These are phyloP conservation scores for Cerrena zonata DNA, from an alignment of 1,284 basidiomycete species.

Conservation along the genomic window DNA sequence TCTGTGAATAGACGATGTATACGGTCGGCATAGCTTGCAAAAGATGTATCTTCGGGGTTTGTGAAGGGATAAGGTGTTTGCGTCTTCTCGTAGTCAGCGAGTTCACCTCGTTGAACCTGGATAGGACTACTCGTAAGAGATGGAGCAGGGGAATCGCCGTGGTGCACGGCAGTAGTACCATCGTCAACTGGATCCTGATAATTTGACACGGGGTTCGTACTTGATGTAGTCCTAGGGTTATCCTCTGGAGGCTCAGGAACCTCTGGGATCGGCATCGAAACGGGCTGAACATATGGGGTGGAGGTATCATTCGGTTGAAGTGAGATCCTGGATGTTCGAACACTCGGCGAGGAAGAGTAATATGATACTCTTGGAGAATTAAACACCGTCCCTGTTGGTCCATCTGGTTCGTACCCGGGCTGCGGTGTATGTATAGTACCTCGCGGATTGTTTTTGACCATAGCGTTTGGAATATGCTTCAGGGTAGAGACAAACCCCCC, in stretches of 20 bases:
- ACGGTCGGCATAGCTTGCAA: slow-evolving; percentile 4
- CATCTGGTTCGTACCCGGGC: neutral
- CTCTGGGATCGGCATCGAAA: neutral
- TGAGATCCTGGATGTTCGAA: neutral
- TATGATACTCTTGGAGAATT: slow-evolving; percentile 4
- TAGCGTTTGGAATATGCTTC: slow-evolving; percentile 1
- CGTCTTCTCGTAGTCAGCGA: slow-evolving; percentile 6
- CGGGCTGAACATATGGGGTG: neutral
- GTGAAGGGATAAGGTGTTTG: slow-evolving; percentile 6
- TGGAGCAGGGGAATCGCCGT: neutral
- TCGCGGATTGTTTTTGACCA: slow-evolving; percentile 8
- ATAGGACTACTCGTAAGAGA: slow-evolving; percentile 1
- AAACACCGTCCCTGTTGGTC: neutral
- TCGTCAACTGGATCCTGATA: neutral
- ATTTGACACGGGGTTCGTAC: neutral
- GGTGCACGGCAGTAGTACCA: slow-evolving; percentile 1
- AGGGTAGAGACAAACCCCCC: slow-evolving; percentile 6
- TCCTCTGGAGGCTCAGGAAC: neutral
- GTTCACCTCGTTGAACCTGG: neutral
- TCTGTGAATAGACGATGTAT: slow-evolving; percentile 7
- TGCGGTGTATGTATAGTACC: neutral
- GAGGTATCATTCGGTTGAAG: neutral
- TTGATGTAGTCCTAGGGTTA: neutral
- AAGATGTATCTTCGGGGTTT: slow-evolving; percentile 7
- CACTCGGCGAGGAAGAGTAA: neutral